Conservation (phyloP, 768 basidiomycete species). For the Gloeostereum incarnatum region DNA sequence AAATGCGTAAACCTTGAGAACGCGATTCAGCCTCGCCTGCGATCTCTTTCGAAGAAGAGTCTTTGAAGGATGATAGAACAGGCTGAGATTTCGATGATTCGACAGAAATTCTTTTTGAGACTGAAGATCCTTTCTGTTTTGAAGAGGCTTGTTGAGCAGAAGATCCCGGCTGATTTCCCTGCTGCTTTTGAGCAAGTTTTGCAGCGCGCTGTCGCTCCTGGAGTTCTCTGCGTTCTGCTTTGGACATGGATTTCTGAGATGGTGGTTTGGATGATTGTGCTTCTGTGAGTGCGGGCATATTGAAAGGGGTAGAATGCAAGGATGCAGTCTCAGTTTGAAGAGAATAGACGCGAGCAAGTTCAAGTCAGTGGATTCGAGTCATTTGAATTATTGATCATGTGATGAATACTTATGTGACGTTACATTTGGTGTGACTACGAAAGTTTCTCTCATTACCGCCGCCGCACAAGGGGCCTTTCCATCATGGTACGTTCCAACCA, state of each 20-base stretch:
- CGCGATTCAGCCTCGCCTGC: slow-evolving; percentile 38
- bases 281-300: neutral
- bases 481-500: too few relatives aligned
- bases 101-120: slow-evolving; percentile 13
- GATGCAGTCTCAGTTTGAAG: too few relatives aligned
- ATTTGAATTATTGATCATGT: too few relatives aligned
- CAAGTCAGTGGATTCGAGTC: too few relatives aligned
- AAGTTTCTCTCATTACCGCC: too few relatives aligned
- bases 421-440: too few relatives aligned
- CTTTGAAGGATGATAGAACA: slow-evolving; percentile 7
- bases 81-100: slow-evolving; percentile 11
- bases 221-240: slow-evolving; percentile 70
- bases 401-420: too few relatives aligned
- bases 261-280: slow-evolving; percentile 17
- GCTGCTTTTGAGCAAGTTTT: slow-evolving; percentile 43
- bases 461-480: too few relatives aligned
- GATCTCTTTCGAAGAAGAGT: slow-evolving; percentile 19
- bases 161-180: slow-evolving; percentile 10
- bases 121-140: slow-evolving; percentile 15
- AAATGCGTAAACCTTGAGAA: slow-evolving; percentile 56
- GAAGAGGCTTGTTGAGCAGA: slow-evolving; percentile 4
- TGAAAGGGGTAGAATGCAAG: neutral
- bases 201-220: slow-evolving; percentile 77
- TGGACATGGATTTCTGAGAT: slow-evolving; percentile 69
- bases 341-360: too few relatives aligned